phyloP scores from a whole-genome alignment of 331 rosid genomes.

The Stylosanthes scabra region DNA sequence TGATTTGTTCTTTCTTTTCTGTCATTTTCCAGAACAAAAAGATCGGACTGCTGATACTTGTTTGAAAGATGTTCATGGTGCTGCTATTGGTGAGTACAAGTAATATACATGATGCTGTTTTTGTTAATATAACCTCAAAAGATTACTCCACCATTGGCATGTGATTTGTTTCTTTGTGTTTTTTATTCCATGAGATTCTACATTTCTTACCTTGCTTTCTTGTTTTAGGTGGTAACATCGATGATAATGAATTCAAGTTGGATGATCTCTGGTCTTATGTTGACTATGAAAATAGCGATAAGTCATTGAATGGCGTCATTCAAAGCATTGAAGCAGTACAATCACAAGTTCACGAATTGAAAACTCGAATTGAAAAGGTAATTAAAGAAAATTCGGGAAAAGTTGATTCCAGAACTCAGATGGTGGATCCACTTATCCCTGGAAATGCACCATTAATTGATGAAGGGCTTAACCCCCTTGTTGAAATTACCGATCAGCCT shows the following conservation, averaged over 20 bases:
- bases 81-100: slow-evolving; percentile 51
- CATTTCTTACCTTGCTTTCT: slow-evolving; percentile 10
- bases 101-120: slow-evolving; percentile 12
- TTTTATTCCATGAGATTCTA: slow-evolving; percentile 10
- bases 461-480: slow-evolving; percentile 41
- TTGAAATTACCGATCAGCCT: slow-evolving; percentile 35
- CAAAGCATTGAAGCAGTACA: too few relatives aligned
- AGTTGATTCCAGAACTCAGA: slow-evolving; percentile 42
- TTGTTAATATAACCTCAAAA: slow-evolving; percentile 15
- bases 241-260: background rate
- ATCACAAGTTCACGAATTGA: too few relatives aligned
- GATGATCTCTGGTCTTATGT: too few relatives aligned
- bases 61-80: slow-evolving; percentile 42
- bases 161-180: background rate
- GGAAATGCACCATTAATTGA: slow-evolving; percentile 46
- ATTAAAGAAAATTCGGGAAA: slow-evolving; percentile 53
- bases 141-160: background rate
- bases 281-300: too few relatives aligned
- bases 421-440: slow-evolving; percentile 42
- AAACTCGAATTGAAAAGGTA: slow-evolving; percentile 52
- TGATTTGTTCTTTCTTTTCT: background rate
- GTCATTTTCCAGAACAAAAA: slow-evolving; percentile 57
- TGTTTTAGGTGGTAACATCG: slow-evolving; percentile 44
- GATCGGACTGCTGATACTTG: slow-evolving; percentile 34
- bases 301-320: too few relatives aligned